Base-by-base conservation (phyloP, 2,329 filamentous ascomycete species). In the Talaromyces islandicus region DNA sequence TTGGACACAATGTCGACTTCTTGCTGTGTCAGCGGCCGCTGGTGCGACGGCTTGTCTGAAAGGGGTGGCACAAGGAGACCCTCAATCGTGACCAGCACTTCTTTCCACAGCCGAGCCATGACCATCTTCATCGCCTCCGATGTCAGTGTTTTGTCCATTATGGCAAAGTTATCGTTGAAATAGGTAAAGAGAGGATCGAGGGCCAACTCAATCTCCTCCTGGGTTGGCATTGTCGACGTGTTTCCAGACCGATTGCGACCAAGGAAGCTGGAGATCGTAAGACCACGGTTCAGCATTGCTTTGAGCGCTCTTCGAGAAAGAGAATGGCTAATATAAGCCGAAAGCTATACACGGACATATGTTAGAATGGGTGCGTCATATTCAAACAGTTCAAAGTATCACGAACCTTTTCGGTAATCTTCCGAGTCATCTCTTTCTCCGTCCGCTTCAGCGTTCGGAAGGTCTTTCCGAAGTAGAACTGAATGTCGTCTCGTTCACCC, bases 71-170 rank as follows among this genome's bases (percentile, higher is more conserved):
- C 93, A 43, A 99, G 83, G 19, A 99, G 81, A 41, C 85, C 85
- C 76, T 99, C 94, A 64, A 97, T 89, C 0, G 93, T 95, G 67
- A 92, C 87, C 17, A 99, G 82, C 0, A 96, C 92, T 74, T 99
- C 94, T 76, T 99, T 99, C 94, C 94, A 99, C 6, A 99, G 78
- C 51, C 94, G 87, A 24, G 92, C 95, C 94, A 99, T 99, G 68
- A 99, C 94, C 72, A 94, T 92, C 67, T 92, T 87, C 93, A 99
- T 97, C n/a, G 94, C 95, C 60, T 91, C 88, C 60, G 92, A 89
- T 0, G 94, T 97, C 60, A 99, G 80, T 0, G 93, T 97, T 74
- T 94, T 87, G 77, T 97, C 97, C 92, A 99, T 96, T 67, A 97
- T 96, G 61, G 92, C 91, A 75, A 99, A 99, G 70, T 99, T 99